Conservation (phyloP, 2,329 filamentous ascomycete genomes). For the Hypoxylon sp. region DNA sequence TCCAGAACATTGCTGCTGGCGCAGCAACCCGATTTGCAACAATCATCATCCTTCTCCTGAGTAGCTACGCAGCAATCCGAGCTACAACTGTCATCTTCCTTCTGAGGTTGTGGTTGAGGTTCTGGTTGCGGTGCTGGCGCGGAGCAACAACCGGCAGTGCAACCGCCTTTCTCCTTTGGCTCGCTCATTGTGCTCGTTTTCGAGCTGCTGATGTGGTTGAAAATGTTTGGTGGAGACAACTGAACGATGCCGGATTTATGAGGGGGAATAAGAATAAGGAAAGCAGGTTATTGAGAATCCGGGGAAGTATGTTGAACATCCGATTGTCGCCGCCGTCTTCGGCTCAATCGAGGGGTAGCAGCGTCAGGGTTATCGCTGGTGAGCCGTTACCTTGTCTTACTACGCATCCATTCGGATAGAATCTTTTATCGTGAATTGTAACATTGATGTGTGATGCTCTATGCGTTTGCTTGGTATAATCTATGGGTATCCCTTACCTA, state of each 20-base stretch:
- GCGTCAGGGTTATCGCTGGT: conserved; percentile 9
- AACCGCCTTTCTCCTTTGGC: conserved; percentile 27
- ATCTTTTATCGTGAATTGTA: conserved; percentile 5
- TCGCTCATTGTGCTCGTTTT: conserved; percentile 28
- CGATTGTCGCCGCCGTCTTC: conserved; percentile 21
- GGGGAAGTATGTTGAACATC: conserved; percentile 9
- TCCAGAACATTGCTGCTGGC: background rate
- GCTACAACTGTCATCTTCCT: background rate
- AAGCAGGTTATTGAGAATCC: background rate
- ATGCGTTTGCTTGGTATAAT: conserved; percentile 8
- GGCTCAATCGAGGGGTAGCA: conserved; percentile 32
- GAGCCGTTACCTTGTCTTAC: conserved; percentile 2
- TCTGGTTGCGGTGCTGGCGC: background rate
- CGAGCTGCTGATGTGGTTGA: background rate
- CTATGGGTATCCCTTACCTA: background rate
- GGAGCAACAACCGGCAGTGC: conserved; percentile 30
- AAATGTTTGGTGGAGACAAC: conserved; percentile 3
- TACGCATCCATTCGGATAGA: conserved; percentile 3
- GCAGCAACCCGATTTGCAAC: conserved; percentile 29
- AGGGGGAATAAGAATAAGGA: background rate
- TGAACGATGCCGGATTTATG: background rate
- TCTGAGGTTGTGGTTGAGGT: background rate
- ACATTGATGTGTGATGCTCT: conserved; percentile 7
- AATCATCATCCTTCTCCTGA: conserved; percentile 22
- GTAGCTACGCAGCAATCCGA: conserved; percentile 22